Evolutionary conservation across 2,329 filamentous ascomycete genomes (phyloP), one percentile per base, ranked within the genome.

Genomic region (Sporothrix phasma): DNA sequence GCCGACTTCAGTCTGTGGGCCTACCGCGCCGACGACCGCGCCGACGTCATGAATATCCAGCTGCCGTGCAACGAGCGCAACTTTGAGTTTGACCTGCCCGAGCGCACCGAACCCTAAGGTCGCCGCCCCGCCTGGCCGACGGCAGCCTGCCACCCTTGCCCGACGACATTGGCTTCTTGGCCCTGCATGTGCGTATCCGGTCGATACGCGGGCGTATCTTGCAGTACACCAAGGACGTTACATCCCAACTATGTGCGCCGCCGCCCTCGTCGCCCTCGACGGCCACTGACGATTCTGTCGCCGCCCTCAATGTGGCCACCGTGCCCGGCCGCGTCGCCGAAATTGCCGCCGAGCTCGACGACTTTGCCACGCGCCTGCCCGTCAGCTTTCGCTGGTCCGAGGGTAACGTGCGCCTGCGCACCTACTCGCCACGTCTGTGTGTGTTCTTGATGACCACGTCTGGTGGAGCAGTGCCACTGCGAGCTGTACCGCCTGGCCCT

Each of bases 401-500:
- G 66, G 80, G 76, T 66, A 84, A 83, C 34, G 73, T 84, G 3
- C 77, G 81, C 15, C 73, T 84, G 26, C 78, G 82, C 5, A 80
- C 81, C 2, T 84, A 84, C 68, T 84, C 82, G 0, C 79, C 81
- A 2, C 76, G 82, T 3, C 76, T 85, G 5, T 83, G 81, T 66
- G 80, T 82, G 47, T 84, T 82, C 65, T 74, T 84, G 69, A 84
- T 84, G 81, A 84, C 84, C 82, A 84, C 67, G 75, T 84, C 8
- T 82, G 79, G 80, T 84, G 81, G 76, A 80, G 31, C 82, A 84
- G 66, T 84, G 82, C 64, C 78, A 84, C 68, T 81, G 81, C 67
- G 82, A 84, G 68, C 73, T 84, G 2, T 84, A 83, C 67, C 79
- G 82, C 1, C 74, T 84, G 6, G 80, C 78, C 2, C 74, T 84